phyloP scores from a whole-genome alignment of 2,329 filamentous ascomycete genomes.

The Microdochium paspali region DNA sequence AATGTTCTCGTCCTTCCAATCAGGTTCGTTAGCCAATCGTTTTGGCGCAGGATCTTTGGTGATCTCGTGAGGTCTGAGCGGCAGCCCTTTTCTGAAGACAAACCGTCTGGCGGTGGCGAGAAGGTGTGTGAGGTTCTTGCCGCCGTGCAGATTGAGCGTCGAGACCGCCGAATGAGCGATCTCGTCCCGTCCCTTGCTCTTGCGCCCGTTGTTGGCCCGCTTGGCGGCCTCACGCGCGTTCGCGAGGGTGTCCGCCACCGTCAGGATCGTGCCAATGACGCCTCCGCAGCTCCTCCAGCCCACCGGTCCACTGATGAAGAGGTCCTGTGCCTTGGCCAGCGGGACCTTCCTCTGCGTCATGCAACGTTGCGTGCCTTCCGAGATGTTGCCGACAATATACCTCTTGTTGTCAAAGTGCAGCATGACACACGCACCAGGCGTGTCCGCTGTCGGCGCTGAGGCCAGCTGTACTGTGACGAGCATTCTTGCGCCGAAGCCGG shows the following conservation, averaged over 20 bases:
- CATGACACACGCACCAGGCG: conserved; percentile 66
- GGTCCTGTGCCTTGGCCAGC: conserved; percentile 57
- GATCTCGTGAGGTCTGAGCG: conserved; percentile 63
- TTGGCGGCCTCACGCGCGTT: conserved; percentile 30
- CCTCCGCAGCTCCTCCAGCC: conserved; percentile 74
- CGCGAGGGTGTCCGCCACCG: conserved; percentile 60
- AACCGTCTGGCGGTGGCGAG: conserved; percentile 79
- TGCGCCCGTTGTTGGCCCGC: conserved; percentile 29
- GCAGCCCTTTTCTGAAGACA: conserved; percentile 76
- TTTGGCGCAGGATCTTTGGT: conserved; percentile 29
- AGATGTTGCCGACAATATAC: conserved; percentile 76
- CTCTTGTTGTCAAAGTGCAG: conserved; percentile 74
- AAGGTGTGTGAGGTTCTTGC: conserved; percentile 69
- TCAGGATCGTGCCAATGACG: conserved; percentile 75
- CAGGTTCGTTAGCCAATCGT: conserved; percentile 38
- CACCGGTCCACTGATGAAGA: conserved; percentile 74
- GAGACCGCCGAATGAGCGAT: conserved; percentile 9
- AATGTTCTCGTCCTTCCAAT: conserved; percentile 68
- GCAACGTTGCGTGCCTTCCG: conserved; percentile 78
- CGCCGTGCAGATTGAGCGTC: conserved; percentile 62
- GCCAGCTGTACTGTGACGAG: conserved; percentile 65
- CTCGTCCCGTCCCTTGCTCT: conserved; percentile 24
- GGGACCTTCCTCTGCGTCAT: conserved; percentile 58
- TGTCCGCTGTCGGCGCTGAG: conserved; percentile 80
- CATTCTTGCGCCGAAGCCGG: conserved; percentile 41